Conservation (phyloP, 495 filamentous ascomycete genomes). For the Penicillium riverlandense region DNA sequence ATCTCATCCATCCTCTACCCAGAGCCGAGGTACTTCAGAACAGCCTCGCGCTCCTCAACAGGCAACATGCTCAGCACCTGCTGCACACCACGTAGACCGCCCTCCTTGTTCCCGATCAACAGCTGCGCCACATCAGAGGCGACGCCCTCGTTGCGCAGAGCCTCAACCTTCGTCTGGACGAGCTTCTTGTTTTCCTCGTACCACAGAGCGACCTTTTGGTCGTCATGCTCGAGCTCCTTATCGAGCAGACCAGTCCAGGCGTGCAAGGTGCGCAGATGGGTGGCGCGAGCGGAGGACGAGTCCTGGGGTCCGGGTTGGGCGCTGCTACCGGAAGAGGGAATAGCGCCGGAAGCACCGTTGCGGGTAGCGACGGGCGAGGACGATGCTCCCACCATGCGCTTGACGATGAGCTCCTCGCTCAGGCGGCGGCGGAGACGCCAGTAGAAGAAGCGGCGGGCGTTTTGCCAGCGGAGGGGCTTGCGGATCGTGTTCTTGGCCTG, state of each 20-base stretch:
- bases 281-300: conserved; percentile 38
- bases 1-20: not conserved
- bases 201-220: conserved; percentile 84
- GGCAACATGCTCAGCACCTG: conserved; percentile 80
- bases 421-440: conserved; percentile 96
- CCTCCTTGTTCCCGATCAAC: conserved; percentile 64
- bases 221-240: conserved; percentile 60
- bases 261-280: conserved; percentile 61
- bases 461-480: conserved; percentile 71
- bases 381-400: conserved; percentile 63
- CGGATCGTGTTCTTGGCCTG: conserved; percentile 94
- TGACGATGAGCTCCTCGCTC: conserved; percentile 93
- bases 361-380: conserved; percentile 19
- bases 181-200: conserved; percentile 91
- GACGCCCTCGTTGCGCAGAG: conserved; percentile 67
- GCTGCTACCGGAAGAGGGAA: conserved; percentile 20
- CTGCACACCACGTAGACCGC: conserved; percentile 80
- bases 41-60: conserved; percentile 77
- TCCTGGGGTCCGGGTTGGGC: conserved; percentile 19
- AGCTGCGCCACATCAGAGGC: conserved; percentile 72
- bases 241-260: conserved; percentile 69
- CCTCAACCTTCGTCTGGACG: conserved; percentile 71
- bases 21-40: conserved; percentile 61
- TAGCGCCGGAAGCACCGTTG: conserved; percentile 22
- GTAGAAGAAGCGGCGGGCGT: conserved; percentile 98